Evolutionary conservation across 345 rosid genomes (phyloP).

Genomic region (Geranium rotundifolium): DNA sequence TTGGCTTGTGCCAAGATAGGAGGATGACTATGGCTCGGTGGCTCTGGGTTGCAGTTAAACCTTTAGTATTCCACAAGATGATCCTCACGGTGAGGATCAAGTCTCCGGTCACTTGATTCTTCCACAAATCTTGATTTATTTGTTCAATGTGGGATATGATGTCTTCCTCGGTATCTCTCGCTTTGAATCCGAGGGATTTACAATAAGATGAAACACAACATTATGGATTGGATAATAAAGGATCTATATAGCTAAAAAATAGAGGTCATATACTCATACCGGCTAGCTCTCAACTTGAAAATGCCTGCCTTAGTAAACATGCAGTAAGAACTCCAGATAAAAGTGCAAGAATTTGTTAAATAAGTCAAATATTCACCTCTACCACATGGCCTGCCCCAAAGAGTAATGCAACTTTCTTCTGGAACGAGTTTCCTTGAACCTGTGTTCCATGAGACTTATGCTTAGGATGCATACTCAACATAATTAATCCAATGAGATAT

Average conservation of each 20-base stretch:
- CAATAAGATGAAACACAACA: neutral
- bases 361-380: slow-evolving; percentile 43
- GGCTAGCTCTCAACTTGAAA: neutral
- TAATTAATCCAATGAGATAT: slow-evolving; percentile 1
- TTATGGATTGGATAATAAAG: neutral
- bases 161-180: too few species aligned
- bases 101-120: too few species aligned
- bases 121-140: too few species aligned
- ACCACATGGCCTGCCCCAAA: slow-evolving; percentile 64
- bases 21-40: too few species aligned
- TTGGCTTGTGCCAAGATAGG: too few species aligned
- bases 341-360: neutral
- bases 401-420: slow-evolving; percentile 77
- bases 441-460: slow-evolving; percentile 18
- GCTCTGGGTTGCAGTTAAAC: too few species aligned
- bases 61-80: too few species aligned
- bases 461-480: neutral
- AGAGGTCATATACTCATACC: neutral
- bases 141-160: too few species aligned
- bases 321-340: neutral
- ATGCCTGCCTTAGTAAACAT: neutral
- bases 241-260: too few species aligned
- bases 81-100: too few species aligned
- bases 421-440: slow-evolving; percentile 96
- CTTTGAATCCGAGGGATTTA: too few species aligned